phyloP scores from a whole-genome alignment of 306 rosid genomes.

The Begonia masoniana region DNA sequence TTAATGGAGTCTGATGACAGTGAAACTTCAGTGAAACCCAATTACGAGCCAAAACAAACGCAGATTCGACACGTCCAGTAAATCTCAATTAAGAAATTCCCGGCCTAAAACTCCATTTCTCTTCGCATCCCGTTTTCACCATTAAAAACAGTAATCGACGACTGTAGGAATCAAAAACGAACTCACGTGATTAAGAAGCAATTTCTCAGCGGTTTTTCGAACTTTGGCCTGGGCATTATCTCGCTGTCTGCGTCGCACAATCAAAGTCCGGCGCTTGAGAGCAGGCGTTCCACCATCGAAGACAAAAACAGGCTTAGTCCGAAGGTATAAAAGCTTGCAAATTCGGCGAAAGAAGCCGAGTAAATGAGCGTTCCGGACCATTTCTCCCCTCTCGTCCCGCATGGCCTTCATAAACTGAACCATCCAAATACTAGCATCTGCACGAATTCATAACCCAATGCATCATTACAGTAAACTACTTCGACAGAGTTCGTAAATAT shows the following conservation, averaged over 20 bases:
- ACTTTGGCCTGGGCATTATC: slow-evolving; percentile 86
- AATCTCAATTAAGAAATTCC: no score
- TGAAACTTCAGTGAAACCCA: no score
- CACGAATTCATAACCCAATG: not conserved
- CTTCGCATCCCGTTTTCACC: no score
- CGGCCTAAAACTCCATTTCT: no score
- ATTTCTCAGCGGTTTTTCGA: slow-evolving; percentile 91
- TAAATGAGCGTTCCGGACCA: slow-evolving; percentile 79
- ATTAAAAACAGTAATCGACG: no score
- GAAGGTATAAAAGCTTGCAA: slow-evolving; percentile 72
- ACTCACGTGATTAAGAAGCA: slow-evolving; percentile 82
- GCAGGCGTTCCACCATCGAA: slow-evolving; percentile 93
- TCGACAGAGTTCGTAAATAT: not conserved
- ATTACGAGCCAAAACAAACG: no score
- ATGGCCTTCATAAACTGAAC: slow-evolving; percentile 92
- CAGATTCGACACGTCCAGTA: no score
- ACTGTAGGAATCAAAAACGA: not conserved
- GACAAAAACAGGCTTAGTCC: slow-evolving; percentile 79
- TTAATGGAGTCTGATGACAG: no score
- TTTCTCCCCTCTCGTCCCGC: slow-evolving; percentile 94
- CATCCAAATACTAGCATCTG: slow-evolving; percentile 99
- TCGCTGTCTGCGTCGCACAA: slow-evolving; percentile 73
- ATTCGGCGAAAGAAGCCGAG: slow-evolving; percentile 94
- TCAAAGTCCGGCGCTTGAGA: slow-evolving; percentile 77
- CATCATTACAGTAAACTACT: no score